These are phyloP conservation scores for sorghum (Sorghum bicolor) DNA, from an alignment of 176 grass and related monocot genomes.

Conservation along the genomic window Sorghum_bicolor_NCBIv3 NC_012872.2:72080001-72080500, in stretches of 20 bases:
- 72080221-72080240: constrained; percentile 66
- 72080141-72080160: constrained; percentile 63
- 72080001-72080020: constrained; percentile 44
- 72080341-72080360: neutral
- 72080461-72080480: neutral
- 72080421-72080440: neutral
- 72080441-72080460: neutral
- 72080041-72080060: constrained; percentile 75
- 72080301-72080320: neutral
- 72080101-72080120: constrained; percentile 64
- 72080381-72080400: neutral
- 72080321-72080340: constrained; percentile 6
- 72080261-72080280: neutral
- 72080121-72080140: constrained; percentile 45
- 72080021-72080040: constrained; percentile 46
- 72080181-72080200: constrained; percentile 58
- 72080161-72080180: constrained; percentile 63
- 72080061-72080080: constrained; percentile 74
- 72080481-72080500: neutral
- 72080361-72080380: neutral
- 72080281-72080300: neutral
- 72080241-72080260: constrained; percentile 25
- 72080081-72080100: constrained; percentile 66
- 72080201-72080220: constrained; percentile 66
- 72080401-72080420: neutral